Evolutionary conservation across 2,329 filamentous ascomycete genomes (phyloP), one percentile per base, ranked within the genome.

Genomic region (Paracamarosporium sp.): DNA sequence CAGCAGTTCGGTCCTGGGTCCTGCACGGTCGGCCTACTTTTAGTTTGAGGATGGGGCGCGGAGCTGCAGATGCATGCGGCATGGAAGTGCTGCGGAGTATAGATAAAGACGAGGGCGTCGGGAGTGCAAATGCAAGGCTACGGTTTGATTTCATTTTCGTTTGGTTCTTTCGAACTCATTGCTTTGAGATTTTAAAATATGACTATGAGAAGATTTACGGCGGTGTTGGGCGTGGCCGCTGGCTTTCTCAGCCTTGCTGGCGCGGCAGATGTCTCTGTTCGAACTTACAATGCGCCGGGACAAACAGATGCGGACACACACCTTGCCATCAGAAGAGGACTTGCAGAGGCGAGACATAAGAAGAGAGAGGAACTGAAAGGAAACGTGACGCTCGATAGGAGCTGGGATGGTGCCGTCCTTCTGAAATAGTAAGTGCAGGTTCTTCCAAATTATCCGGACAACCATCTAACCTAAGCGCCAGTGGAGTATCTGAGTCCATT

Each of bases 331-430:
- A 41, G 56, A 25, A 46, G 62, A 50, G 64, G 53, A 9, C 52
- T 67, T n/a, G 53, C 55, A 11, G 46, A 31, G 30, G 62, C 59
- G 15, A 56, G 24, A 17, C 24, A 56, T 5, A 17, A 55, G n/a
- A 58, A 50, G 40, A 60, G 61, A 53, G 57, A 63, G 35, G 60
- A 63, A 15, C 54, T 66, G 5, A 64, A 59, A 46, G 61, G 53
- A 56, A 63, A 58, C 53, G 48, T 38, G 20, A 53, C 65, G 12
- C 61, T 82, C n/a, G 74, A 78, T 55, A 74, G 70, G 47, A 79
- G 75, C 54, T 81, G 78, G 75, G 66, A 75, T 40, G 74, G 71
- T n/a, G 76, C 78, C 0, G 68, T 69, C 0, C 64, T 82, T 11
- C 75, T 80, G 47, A 76, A 66, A 41, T 67, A 64, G 72, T 74